Base-by-base conservation (phyloP, 2,329 filamentous ascomycete species). In the Aspergillus glaucus region DNA sequence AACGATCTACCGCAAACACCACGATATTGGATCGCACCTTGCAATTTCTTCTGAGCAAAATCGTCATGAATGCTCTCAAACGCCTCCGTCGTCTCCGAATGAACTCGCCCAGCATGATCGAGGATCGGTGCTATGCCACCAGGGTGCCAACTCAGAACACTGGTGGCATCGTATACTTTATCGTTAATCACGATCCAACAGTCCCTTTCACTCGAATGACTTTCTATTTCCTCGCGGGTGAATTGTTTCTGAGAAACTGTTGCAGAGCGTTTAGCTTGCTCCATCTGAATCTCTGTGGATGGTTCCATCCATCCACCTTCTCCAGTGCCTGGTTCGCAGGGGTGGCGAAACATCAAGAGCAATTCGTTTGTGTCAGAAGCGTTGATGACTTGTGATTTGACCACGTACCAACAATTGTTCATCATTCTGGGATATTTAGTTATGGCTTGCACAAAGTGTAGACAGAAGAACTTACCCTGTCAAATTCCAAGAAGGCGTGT, bases 161-260 rank as follows among this genome's bases (percentile, higher is more conserved):
- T 69, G 3, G 75, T 78, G 0, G 67, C 71, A 55, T 79, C 75
- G 49, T 78, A 78, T 0, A 78, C 76, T 42, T 75, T 78, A 6
- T 68, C 71, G 48, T 78, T 72, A 3, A 79, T 64, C 0, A 78
- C 73, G n/a, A 80, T 68, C 77, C 77, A 79, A 54, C 76, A 77
- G 50, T 79, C 75, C 17, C 72, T 60, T 42, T 73, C 68, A 4
- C 55, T 69, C 28, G 70, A 64, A 51, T 79, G 77, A 47, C 73
- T 78, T 56, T 79, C 76, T 36, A 80, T 75, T 58, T 79, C 76
- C 44, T 79, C 63, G 3, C 76, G 63, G 0, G 76, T 79, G 50
- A 79, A 79, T 48, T 78, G 68, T 51, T 77, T 78, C 52, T 74
- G 62, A 0, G 76, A 75, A 0, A 68, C 65, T 2, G 69, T 67